Conservation (phyloP, 208 protist genomes). For the Leishmania braziliensis region DNA sequence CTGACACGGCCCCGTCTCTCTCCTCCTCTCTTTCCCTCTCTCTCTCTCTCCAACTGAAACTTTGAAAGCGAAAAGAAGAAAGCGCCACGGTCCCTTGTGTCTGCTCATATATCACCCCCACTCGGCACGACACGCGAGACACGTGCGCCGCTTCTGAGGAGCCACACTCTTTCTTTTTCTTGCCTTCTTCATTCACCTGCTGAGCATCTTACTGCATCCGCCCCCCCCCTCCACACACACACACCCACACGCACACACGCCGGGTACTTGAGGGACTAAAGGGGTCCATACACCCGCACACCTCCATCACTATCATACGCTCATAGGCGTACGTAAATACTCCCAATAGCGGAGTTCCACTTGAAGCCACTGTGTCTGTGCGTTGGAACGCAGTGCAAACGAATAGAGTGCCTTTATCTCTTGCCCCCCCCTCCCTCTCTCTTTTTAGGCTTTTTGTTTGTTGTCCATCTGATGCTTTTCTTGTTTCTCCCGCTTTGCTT, state of each 20-base stretch:
- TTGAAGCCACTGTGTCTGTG: not conserved
- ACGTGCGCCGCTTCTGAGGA: not conserved
- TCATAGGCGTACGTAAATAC: not conserved
- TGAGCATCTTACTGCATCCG: not conserved
- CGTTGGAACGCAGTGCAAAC: not conserved
- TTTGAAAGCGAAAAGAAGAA: not conserved
- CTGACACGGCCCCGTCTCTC: not conserved
- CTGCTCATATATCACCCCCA: not conserved
- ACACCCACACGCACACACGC: not conserved
- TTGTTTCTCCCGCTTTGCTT: constrained; percentile 12
- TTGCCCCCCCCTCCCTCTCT: not conserved
- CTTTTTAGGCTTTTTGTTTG: not conserved
- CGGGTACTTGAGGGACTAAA: too few species aligned
- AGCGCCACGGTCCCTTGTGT: not conserved
- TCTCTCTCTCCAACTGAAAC: not conserved
- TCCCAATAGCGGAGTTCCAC: not conserved
- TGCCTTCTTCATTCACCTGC: not conserved
- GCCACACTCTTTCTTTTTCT: not conserved
- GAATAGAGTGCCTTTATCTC: constrained; percentile 5
- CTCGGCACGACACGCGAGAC: not conserved
- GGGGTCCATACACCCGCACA: not conserved
- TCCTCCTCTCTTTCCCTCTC: not conserved
- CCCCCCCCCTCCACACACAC: not conserved
- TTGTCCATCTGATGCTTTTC: not conserved
- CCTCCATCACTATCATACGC: not conserved